Conservation (phyloP, 148 eudicot genomes). For the Rhododendron griersonianum region DNA sequence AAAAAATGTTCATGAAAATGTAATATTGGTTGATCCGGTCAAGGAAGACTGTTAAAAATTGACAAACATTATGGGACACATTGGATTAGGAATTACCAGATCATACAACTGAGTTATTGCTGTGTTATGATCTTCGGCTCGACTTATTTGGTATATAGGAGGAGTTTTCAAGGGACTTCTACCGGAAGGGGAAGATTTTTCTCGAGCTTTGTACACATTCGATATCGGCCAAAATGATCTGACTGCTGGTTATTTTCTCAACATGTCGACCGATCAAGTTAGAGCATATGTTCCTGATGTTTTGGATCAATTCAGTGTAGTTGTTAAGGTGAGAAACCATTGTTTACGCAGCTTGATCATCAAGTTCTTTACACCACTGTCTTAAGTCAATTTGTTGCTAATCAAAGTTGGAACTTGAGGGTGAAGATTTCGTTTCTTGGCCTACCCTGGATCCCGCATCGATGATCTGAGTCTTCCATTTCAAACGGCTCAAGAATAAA, state of each 20-base stretch:
- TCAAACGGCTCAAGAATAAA: too few relatives aligned
- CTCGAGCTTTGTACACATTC: constrained; percentile 66
- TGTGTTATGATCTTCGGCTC: background rate
- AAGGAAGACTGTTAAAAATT: background rate
- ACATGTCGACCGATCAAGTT: constrained; percentile 68
- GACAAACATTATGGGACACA: background rate
- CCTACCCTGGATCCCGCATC: background rate
- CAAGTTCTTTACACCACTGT: background rate
- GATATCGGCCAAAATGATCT: constrained; percentile 94
- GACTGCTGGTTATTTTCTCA: constrained; percentile 54
- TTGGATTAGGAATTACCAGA: background rate
- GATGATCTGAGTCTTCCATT: too few relatives aligned
- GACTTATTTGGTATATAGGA: constrained; percentile 22
- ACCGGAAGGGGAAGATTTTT: constrained; percentile 54
- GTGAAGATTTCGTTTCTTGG: background rate
- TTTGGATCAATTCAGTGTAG: constrained; percentile 46
- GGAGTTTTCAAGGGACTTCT: constrained; percentile 41
- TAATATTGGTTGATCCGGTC: background rate
- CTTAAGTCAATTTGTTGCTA: background rate
- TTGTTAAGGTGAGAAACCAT: constrained; percentile 47
- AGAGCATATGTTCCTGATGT: constrained; percentile 60
- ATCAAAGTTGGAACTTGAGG: background rate
- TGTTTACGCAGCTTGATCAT: background rate
- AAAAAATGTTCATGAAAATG: background rate
- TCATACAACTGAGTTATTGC: background rate